Conservation (phyloP, 371 early-diverging fungal species). For the Mucor velutinosus region DNA sequence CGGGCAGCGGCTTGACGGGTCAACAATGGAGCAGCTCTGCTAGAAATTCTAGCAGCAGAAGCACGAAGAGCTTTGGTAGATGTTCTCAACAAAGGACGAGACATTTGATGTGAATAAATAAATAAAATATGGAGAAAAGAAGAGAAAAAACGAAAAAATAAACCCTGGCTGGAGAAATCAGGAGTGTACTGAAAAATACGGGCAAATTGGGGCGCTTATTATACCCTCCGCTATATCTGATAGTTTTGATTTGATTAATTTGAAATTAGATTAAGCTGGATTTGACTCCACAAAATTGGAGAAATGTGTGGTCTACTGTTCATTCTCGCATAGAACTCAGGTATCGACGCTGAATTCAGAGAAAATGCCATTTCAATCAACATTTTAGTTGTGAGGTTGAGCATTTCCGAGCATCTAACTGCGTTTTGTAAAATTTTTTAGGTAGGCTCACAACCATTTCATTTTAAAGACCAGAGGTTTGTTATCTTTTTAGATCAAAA, state of each 20-base stretch:
- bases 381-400: no score
- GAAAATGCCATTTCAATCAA: no score
- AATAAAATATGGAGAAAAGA: not conserved
- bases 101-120: constrained; percentile 2
- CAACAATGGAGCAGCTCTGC: constrained; percentile 8
- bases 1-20: constrained; percentile 6
- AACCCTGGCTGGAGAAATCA: constrained; percentile 18
- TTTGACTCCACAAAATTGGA: not conserved
- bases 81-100: constrained; percentile 13
- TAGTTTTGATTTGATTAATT: not conserved
- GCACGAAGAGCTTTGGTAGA: not conserved
- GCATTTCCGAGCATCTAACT: no score
- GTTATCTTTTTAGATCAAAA: no score
- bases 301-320: no score
- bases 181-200: constrained; percentile 4
- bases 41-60: constrained; percentile 1
- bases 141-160: not conserved
- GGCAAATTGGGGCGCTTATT: not conserved
- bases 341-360: no score
- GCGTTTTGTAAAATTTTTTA: no score
- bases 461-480: no score
- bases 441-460: no score
- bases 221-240: not conserved
- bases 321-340: not conserved
- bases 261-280: not conserved